A percentile compares a stretch with the other conserved stretches of the same genome.
Conservation (phyloP, 768 basidiomycete genomes). For the Trametes maxima region DNA sequence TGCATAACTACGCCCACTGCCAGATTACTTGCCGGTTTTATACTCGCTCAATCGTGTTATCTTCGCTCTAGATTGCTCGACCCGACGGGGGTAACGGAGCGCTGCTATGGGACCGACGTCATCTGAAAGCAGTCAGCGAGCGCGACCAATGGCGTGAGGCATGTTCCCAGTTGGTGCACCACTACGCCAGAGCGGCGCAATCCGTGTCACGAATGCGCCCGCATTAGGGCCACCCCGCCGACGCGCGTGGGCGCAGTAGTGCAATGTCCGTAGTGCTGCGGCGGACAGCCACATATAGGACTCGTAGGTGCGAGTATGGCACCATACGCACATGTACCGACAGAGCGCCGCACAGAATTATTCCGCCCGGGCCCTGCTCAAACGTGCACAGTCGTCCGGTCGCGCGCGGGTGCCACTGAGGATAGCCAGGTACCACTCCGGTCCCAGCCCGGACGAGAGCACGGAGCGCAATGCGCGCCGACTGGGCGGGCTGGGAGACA, state of each 20-base stretch:
- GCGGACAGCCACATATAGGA: background rate
- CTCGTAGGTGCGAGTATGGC: background rate
- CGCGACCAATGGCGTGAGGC: slow-evolving; percentile 11
- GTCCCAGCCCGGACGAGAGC: slow-evolving; percentile 6
- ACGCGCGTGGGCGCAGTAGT: background rate
- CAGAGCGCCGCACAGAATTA: background rate
- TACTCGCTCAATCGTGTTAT: background rate
- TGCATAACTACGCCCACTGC: background rate
- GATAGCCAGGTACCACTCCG: slow-evolving; percentile 11
- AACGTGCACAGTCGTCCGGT: background rate
- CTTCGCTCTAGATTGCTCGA: background rate
- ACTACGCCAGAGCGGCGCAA: slow-evolving; percentile 17
- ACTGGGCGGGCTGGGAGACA: background rate
- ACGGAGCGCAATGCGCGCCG: background rate
- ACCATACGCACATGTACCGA: background rate
- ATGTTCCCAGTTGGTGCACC: slow-evolving; percentile 2
- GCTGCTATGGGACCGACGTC: background rate
- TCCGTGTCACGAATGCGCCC: slow-evolving; percentile 2
- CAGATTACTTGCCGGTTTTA: background rate
- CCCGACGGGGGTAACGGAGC: background rate
- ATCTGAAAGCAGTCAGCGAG: background rate
- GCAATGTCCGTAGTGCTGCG: too few relatives aligned
- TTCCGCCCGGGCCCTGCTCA: background rate
- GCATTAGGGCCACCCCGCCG: background rate
- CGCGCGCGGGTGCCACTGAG: too few relatives aligned